Evolutionary conservation across 441 rosid species (phyloP), one percentile per base, ranked within the genome.

Genomic region (Populus hybrid): DNA sequence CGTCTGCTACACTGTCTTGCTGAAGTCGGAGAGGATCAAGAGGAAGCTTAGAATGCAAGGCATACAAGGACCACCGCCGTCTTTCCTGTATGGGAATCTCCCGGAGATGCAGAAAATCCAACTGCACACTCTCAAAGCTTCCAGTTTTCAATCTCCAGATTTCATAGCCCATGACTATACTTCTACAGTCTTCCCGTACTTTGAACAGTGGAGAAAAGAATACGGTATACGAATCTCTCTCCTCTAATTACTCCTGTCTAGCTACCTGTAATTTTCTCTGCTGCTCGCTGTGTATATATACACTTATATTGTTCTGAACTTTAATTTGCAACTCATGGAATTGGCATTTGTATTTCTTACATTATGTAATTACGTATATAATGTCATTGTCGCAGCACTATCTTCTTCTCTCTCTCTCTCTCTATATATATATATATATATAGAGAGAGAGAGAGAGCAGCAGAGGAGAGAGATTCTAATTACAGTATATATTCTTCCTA

Each of bases 151-250:
- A 26, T 20, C 18, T 64, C 72, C 78, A 54, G 84, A 84, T 65
- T 81, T 87, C 36, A 75, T 92, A 21, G 89, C 89, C 8, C 95
- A 88, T 75, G 96, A 90, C 81, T 91, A 89, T 70, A 87, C 96
- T 12, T 88, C 90, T 30, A 82, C 92, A 32, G 81, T 93, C 75
- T 93, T 91, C 73, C 98, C 98, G 0, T 93, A 90, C 76, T 87
- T 91, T 3, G 90, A 90, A 8, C 92, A 84, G 32, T 93, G 98
- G 98, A 82, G 92, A 80, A 89, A 88, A 79, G 73, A 84, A 84
- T 92, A 90, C 63, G 98, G 98, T 93, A 84, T 36, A 78, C 0
- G 6, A 50, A 50, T 50, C 59, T 16, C 59, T 50, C 12, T 10
- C 68, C 69, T 57, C 21, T n/a, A 28, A 1, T 28, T 73, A 40